Conservation (phyloP, 495 filamentous ascomycete genomes). For the Opeltia flavorubescens region DNA sequence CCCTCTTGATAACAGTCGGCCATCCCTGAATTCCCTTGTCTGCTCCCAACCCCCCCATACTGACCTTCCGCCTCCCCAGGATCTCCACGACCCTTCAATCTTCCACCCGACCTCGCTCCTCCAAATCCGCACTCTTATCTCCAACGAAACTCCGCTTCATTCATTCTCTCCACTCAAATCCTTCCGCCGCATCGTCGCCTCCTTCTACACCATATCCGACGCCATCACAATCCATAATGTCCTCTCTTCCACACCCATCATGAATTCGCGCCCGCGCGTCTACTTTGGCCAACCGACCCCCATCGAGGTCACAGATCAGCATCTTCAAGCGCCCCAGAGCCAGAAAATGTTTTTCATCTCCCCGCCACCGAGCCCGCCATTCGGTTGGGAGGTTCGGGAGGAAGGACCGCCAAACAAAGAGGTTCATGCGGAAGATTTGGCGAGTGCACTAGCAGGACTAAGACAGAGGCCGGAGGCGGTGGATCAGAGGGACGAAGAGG, state of each 20-base stretch:
- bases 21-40: background rate
- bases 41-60: background rate
- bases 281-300: constrained; percentile 81
- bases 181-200: constrained; percentile 80
- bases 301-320: constrained; percentile 43
- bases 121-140: constrained; percentile 59
- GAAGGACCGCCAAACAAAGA: constrained; percentile 91
- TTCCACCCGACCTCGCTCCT: constrained; percentile 68
- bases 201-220: constrained; percentile 59
- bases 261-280: constrained; percentile 53
- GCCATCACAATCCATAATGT: constrained; percentile 58
- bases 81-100: constrained; percentile 61
- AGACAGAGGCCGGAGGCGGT: constrained; percentile 25
- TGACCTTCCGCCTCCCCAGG: constrained; percentile 23
- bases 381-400: constrained; percentile 80
- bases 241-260: constrained; percentile 55
- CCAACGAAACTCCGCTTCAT: constrained; percentile 51
- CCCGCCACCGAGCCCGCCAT: constrained; percentile 79
- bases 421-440: constrained; percentile 82
- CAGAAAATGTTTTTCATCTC: constrained; percentile 95
- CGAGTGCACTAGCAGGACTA: constrained; percentile 59
- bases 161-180: constrained; percentile 86
- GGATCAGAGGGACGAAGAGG: constrained; percentile 20
- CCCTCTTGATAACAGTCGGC: constrained; percentile 67
- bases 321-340: constrained; percentile 68